These are phyloP conservation scores for Coprinellus aureogranulatus DNA, from an alignment of 768 basidiomycete genomes.

Conservation along the genomic window DNA sequence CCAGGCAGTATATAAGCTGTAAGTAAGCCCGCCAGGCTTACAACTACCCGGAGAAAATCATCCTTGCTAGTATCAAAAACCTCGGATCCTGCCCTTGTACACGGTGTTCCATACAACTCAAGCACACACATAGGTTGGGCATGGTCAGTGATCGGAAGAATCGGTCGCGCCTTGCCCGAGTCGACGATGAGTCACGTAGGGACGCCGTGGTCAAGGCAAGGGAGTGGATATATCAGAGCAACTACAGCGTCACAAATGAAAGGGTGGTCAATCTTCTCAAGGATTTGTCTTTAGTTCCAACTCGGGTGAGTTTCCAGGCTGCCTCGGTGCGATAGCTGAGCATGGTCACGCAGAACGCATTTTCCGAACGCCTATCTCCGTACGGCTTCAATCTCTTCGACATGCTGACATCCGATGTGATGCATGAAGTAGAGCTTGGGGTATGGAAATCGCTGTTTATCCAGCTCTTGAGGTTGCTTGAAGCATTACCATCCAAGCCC, in stretches of 20 bases:
- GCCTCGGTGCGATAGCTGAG: no score
- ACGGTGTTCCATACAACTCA: not conserved
- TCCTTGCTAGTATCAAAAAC: not conserved
- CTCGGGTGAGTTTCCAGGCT: not conserved
- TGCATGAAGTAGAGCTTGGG: constrained; percentile 40
- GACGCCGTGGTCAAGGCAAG: not conserved
- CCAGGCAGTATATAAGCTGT: no score
- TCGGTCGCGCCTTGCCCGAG: not conserved
- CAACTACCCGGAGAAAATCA: not conserved
- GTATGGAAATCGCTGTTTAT: constrained; percentile 31
- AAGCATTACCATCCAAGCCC: not conserved
- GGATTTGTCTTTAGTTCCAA: not conserved
- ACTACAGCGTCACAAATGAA: not conserved
- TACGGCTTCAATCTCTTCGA: constrained; percentile 19
- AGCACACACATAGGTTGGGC: not conserved
- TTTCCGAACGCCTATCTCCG: not conserved
- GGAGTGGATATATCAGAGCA: not conserved
- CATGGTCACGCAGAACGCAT: no score
- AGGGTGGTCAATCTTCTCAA: not conserved
- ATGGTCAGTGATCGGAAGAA: not conserved
- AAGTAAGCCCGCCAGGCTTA: no score
- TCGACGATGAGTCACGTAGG: not conserved
- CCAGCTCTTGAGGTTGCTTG: not conserved
- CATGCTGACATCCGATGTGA: constrained; percentile 28
- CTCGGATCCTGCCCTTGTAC: not conserved